Percentiles rank a stretch among this genome's conserved stretches.
These are phyloP conservation scores for Vaccinium myrtillus DNA, from an alignment of 148 eudicot species.

Conservation along the genomic window DNA sequence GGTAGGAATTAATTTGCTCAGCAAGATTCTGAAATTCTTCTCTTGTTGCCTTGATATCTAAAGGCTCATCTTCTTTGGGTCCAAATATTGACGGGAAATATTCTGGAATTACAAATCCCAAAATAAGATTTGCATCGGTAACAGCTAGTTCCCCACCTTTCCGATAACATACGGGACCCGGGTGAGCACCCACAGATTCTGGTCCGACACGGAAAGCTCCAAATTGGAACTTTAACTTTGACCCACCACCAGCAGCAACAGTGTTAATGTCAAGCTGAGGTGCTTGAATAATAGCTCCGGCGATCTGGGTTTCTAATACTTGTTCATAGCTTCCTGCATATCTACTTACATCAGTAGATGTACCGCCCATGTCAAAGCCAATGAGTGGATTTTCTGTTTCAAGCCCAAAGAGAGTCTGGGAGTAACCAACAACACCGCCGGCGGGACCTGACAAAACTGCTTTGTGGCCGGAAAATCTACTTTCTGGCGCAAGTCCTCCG, in stretches of 20 bases:
- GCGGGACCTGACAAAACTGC: slow-evolving; percentile 99
- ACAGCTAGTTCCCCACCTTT: slow-evolving; percentile 97
- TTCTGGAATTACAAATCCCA: slow-evolving; percentile 89
- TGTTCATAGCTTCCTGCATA: slow-evolving; percentile 94
- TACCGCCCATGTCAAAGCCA: slow-evolving; percentile 99
- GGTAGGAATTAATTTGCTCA: slow-evolving; percentile 62
- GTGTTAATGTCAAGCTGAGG: slow-evolving; percentile 99
- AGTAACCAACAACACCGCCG: slow-evolving; percentile 97
- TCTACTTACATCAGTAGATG: slow-evolving; percentile 98
- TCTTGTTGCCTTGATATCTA: slow-evolving; percentile 69
- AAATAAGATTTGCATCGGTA: slow-evolving; percentile 86
- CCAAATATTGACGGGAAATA: slow-evolving; percentile 95
- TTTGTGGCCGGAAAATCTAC: slow-evolving; percentile 97
- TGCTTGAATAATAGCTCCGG: slow-evolving; percentile 95
- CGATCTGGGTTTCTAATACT: slow-evolving; percentile 94
- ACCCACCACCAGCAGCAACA: slow-evolving; percentile 99
- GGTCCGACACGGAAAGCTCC: slow-evolving; percentile 98
- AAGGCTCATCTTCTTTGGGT: slow-evolving; percentile 88
- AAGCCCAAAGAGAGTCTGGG: slow-evolving; percentile 81
- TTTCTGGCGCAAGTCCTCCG: slow-evolving; percentile 96
- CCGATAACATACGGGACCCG: slow-evolving; percentile 96
- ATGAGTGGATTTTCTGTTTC: slow-evolving; percentile 96
- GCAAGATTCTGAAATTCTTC: slow-evolving; percentile 84
- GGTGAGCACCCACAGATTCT: slow-evolving; percentile 98
- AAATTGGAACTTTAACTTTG: slow-evolving; percentile 86